Evolutionary conservation across 345 rosid species (phyloP).

Genomic region (Salix exigua): DNA sequence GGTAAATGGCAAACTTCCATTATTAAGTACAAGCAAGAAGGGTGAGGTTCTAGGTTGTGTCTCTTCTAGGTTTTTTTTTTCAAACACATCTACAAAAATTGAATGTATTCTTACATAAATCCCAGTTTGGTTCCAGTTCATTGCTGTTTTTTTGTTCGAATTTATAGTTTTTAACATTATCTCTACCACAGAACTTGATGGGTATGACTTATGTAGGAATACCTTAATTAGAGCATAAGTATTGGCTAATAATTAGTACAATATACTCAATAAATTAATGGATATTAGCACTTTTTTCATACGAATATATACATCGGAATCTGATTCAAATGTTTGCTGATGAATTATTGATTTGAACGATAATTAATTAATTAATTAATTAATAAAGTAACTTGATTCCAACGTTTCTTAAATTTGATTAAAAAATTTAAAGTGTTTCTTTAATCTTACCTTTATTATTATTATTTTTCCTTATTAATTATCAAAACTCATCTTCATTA

Average conservation of each 20-base stretch:
- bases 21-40: neutral
- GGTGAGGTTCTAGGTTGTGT: neutral
- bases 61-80: neutral
- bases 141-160: neutral
- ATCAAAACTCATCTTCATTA: too few relatives aligned
- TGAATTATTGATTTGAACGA: too few relatives aligned
- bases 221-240: too few relatives aligned
- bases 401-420: too few relatives aligned
- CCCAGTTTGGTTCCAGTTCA: neutral
- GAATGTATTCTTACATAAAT: neutral
- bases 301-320: neutral
- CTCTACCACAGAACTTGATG: neutral
- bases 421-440: too few relatives aligned
- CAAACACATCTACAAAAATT: neutral
- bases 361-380: too few relatives aligned
- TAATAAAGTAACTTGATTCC: neutral
- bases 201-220: neutral
- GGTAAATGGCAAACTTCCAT: slow-evolving; percentile 31
- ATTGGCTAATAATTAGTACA: too few relatives aligned
- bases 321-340: neutral
- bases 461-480: too few relatives aligned
- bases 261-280: neutral
- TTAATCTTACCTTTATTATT: too few relatives aligned
- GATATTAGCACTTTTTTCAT: neutral
- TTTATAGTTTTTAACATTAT: neutral